Conservation (phyloP, 805 yeast species). For the Metschnikowia cubensis region DNA sequence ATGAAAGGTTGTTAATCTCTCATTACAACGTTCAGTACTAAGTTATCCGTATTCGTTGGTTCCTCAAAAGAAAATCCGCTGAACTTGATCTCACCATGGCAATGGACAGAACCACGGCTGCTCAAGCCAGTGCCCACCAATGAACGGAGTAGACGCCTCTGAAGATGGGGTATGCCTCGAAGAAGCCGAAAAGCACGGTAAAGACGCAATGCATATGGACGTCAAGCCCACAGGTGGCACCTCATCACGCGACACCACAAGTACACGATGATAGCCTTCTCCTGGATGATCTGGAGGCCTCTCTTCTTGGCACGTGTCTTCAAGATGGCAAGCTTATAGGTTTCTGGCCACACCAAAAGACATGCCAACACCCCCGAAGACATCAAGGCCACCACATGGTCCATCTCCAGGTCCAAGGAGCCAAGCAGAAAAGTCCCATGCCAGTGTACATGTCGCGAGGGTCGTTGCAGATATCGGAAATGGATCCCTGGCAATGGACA, state of each 20-base stretch:
- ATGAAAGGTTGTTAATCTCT: too few species aligned
- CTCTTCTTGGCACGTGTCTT: slow-evolving; percentile 40
- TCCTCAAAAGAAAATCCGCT: too few species aligned
- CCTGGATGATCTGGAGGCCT: slow-evolving; percentile 44
- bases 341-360: slow-evolving; percentile 16
- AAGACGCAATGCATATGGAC: slow-evolving; percentile 67
- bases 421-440: slow-evolving; percentile 64
- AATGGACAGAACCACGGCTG: slow-evolving; percentile 53
- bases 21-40: too few species aligned
- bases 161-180: slow-evolving; percentile 75
- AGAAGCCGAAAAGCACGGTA: slow-evolving; percentile 75
- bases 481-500: slow-evolving; percentile 85
- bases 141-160: slow-evolving; percentile 65
- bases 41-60: too few species aligned
- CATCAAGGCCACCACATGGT: slow-evolving; percentile 20
- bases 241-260: slow-evolving; percentile 58
- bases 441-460: slow-evolving; percentile 64
- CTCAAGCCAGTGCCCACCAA: slow-evolving; percentile 69
- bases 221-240: slow-evolving; percentile 72
- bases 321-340: slow-evolving; percentile 18
- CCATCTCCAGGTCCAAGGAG: slow-evolving; percentile 26
- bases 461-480: slow-evolving; percentile 60
- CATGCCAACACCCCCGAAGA: slow-evolving; percentile 17
- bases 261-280: slow-evolving; percentile 45
- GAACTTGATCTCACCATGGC: slow-evolving; percentile 40